Base-by-base conservation (phyloP, 768 basidiomycete species). In the Exidia glandulosa region DNA sequence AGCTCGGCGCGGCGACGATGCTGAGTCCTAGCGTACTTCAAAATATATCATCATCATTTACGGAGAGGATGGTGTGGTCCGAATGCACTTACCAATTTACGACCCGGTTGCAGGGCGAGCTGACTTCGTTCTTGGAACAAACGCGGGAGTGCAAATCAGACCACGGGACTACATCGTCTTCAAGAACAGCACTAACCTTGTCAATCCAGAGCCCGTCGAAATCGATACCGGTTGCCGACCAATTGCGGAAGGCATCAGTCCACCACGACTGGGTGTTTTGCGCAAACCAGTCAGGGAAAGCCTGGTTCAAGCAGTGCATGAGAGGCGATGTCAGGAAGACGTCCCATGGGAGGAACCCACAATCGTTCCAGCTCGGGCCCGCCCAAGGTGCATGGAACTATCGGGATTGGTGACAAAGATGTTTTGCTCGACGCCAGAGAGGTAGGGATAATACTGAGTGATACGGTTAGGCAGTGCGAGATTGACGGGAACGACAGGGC, bases 361-460 rank as follows among this genome's bases (percentile, higher is more conserved):
- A 4, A 85, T 84, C 69, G 81, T 84, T 25, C 88, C 86, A 14
- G 88, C 86, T 87, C 86, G 89, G 12, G 88, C 87, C 66, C 84
- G 77, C 12, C 89, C 88, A 1, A 88, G 67, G 69, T 86, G 89
- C 64, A 84, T 78, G 37, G 83, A 78, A 0, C 83, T 83, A 65
- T 90, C 84, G 0, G 84, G 84, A 67, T 90, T 89, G 65, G 82
- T 88, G 56, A 91, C 79, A 69, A 84, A 90, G 0, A 83, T 78
- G 57, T 81, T 78, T n/a, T 75, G 70, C 63, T 84, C 82, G 25
- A 73, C 70, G 48, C 89, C 89, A 34, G 77, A 72, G 6, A 77
- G 77, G 68, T 86, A 90, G 12, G 86, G 82, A 64, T 82, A 73
- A 66, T 88, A 89, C 86, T 87, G 61, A n/a, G 57, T 3, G 37